phyloP scores from a whole-genome alignment of 352 stramenopile genomes.

The Globisporangium recalcitrans region DNA sequence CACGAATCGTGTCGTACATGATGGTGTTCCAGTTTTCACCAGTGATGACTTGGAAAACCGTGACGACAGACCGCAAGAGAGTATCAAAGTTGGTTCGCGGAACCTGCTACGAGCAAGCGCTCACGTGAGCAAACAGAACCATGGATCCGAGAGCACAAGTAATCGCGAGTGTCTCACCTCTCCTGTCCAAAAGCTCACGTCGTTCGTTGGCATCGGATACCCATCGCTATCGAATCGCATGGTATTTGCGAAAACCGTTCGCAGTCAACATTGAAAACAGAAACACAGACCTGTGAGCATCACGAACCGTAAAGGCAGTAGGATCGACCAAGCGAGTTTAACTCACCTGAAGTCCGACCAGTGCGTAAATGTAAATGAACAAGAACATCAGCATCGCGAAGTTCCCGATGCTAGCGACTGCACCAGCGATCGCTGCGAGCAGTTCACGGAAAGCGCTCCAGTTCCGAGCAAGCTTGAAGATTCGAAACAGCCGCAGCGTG shows the following conservation, averaged over 20 bases:
- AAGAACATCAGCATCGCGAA: conserved; percentile 93
- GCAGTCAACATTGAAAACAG: neutral
- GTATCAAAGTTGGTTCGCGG: conserved; percentile 88
- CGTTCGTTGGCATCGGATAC: conserved; percentile 39
- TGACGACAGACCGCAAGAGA: conserved; percentile 70
- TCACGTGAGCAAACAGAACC: neutral
- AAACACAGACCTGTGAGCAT: neutral
- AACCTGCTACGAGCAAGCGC: conserved; percentile 24
- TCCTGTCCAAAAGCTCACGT: conserved; percentile 59
- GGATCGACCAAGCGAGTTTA: neutral
- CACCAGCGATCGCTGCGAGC: conserved; percentile 85
- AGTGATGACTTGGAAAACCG: conserved; percentile 92
- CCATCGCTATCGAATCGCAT: conserved; percentile 89
- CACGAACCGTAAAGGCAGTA: neutral
- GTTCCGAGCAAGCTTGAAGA: conserved; percentile 93
- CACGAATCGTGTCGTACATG: conserved; percentile 91
- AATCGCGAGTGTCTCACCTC: conserved; percentile 26
- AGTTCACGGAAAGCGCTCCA: conserved; percentile 92
- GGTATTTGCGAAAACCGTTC: conserved; percentile 90
- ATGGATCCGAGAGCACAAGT: neutral
- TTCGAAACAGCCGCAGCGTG: conserved; percentile 87
- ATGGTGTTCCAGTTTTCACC: conserved; percentile 94
- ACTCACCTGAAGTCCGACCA: conserved; percentile 82
- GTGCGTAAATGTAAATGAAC: conserved; percentile 94
- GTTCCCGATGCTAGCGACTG: conserved; percentile 91